Evolutionary conservation across 2,329 filamentous ascomycete species (phyloP).

Genomic region (Sarocladiaceae sp.): DNA sequence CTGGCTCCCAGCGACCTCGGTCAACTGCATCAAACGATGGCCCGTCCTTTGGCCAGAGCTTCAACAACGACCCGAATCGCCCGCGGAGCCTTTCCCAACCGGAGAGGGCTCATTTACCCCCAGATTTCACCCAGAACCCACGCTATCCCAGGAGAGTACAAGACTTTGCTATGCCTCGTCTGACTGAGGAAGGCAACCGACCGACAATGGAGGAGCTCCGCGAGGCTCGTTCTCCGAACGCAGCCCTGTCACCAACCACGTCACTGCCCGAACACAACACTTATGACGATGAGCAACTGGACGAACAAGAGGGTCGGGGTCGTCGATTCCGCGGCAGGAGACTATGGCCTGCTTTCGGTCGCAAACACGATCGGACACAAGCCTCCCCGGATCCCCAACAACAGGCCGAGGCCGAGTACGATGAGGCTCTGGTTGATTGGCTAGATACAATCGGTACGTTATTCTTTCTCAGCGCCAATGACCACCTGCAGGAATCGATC

Average conservation of each 20-base stretch:
- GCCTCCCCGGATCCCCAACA: not conserved
- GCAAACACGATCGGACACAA: not conserved
- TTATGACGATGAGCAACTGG: not conserved
- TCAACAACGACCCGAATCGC: constrained; percentile 13
- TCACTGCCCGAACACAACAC: constrained; percentile 20
- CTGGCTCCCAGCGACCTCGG: not conserved
- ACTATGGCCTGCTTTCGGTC: not conserved
- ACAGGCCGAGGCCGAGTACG: constrained; percentile 25
- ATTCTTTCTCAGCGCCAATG: constrained; percentile 2
- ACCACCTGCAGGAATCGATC: not conserved
- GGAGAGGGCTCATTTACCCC: constrained; percentile 17
- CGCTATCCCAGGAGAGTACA: constrained; percentile 24
- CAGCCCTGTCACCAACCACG: constrained; percentile 18
- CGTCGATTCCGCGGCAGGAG: not conserved
- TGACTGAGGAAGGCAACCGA: constrained; percentile 31
- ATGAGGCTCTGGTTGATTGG: constrained; percentile 32
- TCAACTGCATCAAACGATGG: not conserved
- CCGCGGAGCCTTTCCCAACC: constrained; percentile 32
- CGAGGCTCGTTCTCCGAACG: constrained; percentile 9
- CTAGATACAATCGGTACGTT: constrained; percentile 32
- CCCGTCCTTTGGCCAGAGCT: not conserved
- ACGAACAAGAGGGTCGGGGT: constrained; percentile 17
- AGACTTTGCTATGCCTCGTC: constrained; percentile 29
- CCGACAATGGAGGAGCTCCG: constrained; percentile 30
- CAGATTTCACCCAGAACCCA: constrained; percentile 15